phyloP scores from a whole-genome alignment of 352 stramenopile species.

The Phytophthora fragariaefolia region DNA sequence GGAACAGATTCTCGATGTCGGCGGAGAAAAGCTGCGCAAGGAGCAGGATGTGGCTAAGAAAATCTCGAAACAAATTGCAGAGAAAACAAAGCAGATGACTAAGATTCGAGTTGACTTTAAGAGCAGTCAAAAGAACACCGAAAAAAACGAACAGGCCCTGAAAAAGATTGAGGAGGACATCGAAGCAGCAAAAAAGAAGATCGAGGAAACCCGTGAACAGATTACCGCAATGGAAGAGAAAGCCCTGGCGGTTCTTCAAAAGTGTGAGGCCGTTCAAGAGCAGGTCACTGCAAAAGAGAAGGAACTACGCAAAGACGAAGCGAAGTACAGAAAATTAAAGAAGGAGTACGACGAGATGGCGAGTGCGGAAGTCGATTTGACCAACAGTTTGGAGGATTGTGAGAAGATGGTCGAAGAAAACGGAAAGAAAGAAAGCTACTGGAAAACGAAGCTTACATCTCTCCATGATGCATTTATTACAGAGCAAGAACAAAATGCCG shows the following conservation, averaged over 20 bases:
- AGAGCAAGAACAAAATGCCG: conserved; percentile 81
- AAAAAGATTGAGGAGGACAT: conserved; percentile 81
- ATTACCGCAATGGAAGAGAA: conserved; percentile 94
- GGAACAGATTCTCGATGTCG: conserved; percentile 95
- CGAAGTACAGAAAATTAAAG: conserved; percentile 89
- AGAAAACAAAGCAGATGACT: conserved; percentile 90
- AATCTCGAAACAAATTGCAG: conserved; percentile 85
- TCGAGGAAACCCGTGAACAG: conserved; percentile 90
- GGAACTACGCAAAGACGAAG: conserved; percentile 74
- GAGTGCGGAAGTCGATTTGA: conserved; percentile 93
- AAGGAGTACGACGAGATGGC: conserved; percentile 91
- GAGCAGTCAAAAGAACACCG: conserved; percentile 78
- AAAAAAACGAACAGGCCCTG: conserved; percentile 72
- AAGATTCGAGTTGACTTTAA: conserved; percentile 89
- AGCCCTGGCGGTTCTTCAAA: conserved; percentile 90
- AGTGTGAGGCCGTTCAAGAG: conserved; percentile 92
- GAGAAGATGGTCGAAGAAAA: conserved; percentile 94
- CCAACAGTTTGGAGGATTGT: conserved; percentile 93
- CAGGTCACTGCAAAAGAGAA: conserved; percentile 89
- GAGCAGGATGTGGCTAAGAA: conserved; percentile 90
- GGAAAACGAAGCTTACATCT: conserved; percentile 76
- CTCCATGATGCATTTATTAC: conserved; percentile 64
- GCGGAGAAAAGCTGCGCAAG: conserved; percentile 94
- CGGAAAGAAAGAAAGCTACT: conserved; percentile 90
- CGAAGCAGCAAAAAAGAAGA: conserved; percentile 66